A percentile compares a stretch with the other conserved stretches of the same genome.
Conservation (phyloP, 2,329 filamentous ascomycete genomes). For the Emericellopsis atlantica region DNA sequence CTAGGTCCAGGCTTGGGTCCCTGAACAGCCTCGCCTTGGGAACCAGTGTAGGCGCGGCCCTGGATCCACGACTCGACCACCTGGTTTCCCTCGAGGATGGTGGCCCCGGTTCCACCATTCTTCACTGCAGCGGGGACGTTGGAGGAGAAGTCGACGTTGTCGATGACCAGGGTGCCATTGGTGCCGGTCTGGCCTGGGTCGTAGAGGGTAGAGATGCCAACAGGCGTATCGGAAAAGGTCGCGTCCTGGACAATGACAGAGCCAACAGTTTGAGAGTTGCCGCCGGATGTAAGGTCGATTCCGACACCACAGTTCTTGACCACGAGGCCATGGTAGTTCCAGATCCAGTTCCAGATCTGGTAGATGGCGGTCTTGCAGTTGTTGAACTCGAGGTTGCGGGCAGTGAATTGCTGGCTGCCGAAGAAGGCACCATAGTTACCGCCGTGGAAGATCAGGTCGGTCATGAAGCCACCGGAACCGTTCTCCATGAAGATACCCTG, state of each 20-base stretch:
- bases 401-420: slow-evolving; percentile 81
- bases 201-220: slow-evolving; percentile 63
- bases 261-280: slow-evolving; percentile 62
- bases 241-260: slow-evolving; percentile 78
- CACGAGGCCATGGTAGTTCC: slow-evolving; percentile 63
- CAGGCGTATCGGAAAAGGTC: slow-evolving; percentile 59
- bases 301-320: slow-evolving; percentile 68
- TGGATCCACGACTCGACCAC: slow-evolving; percentile 65
- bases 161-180: slow-evolving; percentile 72
- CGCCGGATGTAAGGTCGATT: slow-evolving; percentile 61
- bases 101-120: slow-evolving; percentile 38
- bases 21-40: slow-evolving; percentile 43
- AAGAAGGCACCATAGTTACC: slow-evolving; percentile 68
- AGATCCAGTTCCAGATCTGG: slow-evolving; percentile 90
- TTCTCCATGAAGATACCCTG: slow-evolving; percentile 78
- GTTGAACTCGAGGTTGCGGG: slow-evolving; percentile 72
- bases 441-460: slow-evolving; percentile 72
- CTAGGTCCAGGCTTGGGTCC: slow-evolving; percentile 31
- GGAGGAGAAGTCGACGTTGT: slow-evolving; percentile 74
- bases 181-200: slow-evolving; percentile 46
- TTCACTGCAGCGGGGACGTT: slow-evolving; percentile 56
- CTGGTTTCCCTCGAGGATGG: slow-evolving; percentile 56
- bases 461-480: slow-evolving; percentile 74
- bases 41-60: slow-evolving; percentile 56
- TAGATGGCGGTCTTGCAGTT: slow-evolving; percentile 71